Conservation (phyloP, 108 stramenopile genomes). For the Epithemia pelagica region DNA sequence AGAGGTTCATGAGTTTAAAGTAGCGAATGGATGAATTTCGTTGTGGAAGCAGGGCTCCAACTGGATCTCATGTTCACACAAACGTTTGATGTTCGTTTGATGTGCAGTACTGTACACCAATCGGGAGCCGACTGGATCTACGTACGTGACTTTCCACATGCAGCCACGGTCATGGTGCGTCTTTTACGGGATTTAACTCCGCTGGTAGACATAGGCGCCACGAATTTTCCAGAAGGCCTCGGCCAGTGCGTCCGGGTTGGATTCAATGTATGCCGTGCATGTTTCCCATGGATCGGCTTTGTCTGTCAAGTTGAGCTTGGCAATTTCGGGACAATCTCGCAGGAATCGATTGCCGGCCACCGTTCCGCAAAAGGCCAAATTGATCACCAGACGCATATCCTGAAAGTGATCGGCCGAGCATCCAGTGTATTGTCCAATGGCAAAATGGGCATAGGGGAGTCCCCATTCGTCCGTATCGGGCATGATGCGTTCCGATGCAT, state of each 20-base stretch:
- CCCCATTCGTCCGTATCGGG: slow-evolving; percentile 68
- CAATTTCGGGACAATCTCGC: slow-evolving; percentile 60
- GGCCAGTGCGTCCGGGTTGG: slow-evolving; percentile 44
- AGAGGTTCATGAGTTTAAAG: too few species aligned
- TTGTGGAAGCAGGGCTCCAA: too few species aligned
- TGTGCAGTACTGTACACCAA: too few species aligned
- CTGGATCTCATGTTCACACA: too few species aligned
- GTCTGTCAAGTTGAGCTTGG: slow-evolving; percentile 27
- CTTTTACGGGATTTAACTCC: too few species aligned
- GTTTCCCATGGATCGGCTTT: slow-evolving; percentile 35
- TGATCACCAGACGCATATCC: slow-evolving; percentile 74
- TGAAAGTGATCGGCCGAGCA: slow-evolving; percentile 77
- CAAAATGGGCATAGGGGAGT: slow-evolving; percentile 80
- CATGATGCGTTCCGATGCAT: slow-evolving; percentile 23
- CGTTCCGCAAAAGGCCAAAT: slow-evolving; percentile 81
- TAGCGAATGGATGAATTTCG: too few species aligned
- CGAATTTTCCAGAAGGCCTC: slow-evolving; percentile 81
- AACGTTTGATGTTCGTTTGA: too few species aligned
- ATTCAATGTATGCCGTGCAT: slow-evolving; percentile 70
- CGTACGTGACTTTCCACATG: too few species aligned
- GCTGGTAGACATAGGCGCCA: slow-evolving; percentile 79
- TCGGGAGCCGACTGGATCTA: too few species aligned
- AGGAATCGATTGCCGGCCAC: slow-evolving; percentile 78
- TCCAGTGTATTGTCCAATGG: slow-evolving; percentile 60
- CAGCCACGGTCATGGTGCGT: too few species aligned